phyloP scores from a whole-genome alignment of 2,329 filamentous ascomycete species.

The Penicillium sp. region DNA sequence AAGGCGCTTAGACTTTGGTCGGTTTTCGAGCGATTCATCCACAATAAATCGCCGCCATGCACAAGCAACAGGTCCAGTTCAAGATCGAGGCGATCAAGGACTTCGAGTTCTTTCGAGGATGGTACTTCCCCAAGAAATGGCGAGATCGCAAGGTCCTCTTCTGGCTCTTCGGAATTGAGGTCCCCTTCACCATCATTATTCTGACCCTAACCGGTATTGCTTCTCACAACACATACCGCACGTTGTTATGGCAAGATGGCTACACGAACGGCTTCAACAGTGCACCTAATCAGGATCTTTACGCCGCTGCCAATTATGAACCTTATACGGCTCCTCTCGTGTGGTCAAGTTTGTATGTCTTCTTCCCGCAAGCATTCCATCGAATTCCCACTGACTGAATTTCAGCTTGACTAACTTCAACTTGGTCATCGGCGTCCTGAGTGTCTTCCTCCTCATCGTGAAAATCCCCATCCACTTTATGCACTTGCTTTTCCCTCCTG shows the following conservation, averaged over 20 bases:
- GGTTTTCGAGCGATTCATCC: background rate
- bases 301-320: conserved; percentile 60
- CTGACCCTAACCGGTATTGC: conserved; percentile 63
- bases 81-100: conserved; percentile 4
- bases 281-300: conserved; percentile 55
- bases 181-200: conserved; percentile 57
- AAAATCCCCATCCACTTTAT: conserved; percentile 59
- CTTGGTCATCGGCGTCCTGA: conserved; percentile 60
- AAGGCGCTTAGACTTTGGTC: background rate
- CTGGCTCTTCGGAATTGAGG: conserved; percentile 55
- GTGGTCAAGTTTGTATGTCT: conserved; percentile 61
- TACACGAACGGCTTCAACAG: conserved; percentile 63
- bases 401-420: conserved; percentile 61
- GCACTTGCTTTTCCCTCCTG: conserved; percentile 56
- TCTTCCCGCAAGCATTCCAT: background rate
- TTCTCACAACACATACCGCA: conserved; percentile 60
- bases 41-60: conserved; percentile 31
- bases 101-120: conserved; percentile 8
- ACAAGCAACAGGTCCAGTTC: conserved; percentile 16
- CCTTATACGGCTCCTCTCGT: conserved; percentile 55
- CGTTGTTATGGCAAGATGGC: conserved; percentile 62
- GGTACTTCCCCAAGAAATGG: conserved; percentile 54
- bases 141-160: conserved; percentile 53
- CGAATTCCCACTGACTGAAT: conserved; percentile 9
- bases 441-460: conserved; percentile 60